phyloP scores from a whole-genome alignment of 495 filamentous ascomycete species.

The Penicillium angulare region DNA sequence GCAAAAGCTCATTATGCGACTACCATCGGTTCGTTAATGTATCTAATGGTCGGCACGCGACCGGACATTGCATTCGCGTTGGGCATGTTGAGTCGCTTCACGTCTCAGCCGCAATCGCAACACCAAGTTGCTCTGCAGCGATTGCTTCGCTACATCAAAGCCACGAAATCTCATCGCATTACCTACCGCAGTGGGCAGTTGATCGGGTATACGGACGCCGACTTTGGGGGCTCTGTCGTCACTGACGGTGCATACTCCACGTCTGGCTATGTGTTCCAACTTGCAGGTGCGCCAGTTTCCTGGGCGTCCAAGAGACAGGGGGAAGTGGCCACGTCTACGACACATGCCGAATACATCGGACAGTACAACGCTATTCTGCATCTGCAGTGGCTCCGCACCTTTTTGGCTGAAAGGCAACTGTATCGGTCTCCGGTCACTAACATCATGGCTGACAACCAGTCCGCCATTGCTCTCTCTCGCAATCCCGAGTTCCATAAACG shows the following conservation, averaged over 20 bases:
- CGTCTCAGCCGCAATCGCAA: slow-evolving; percentile 6
- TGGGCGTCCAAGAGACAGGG: slow-evolving; percentile 16
- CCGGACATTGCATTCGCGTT: slow-evolving; percentile 8
- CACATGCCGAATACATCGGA: slow-evolving; percentile 16
- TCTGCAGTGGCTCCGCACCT: slow-evolving; percentile 14
- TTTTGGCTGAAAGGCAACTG: slow-evolving; percentile 10
- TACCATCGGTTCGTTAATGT: slow-evolving; percentile 7
- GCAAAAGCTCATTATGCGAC: slow-evolving; percentile 7
- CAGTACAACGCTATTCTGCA: slow-evolving; percentile 14
- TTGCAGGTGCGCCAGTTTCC: slow-evolving; percentile 12
- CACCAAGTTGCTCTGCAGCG: slow-evolving; percentile 7
- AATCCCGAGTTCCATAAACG: slow-evolving; percentile 18
- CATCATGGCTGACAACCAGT: slow-evolving; percentile 17
- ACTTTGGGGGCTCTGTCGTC: slow-evolving; percentile 10
- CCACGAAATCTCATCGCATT: slow-evolving; percentile 4
- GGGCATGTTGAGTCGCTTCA: slow-evolving; percentile 12
- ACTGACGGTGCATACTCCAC: slow-evolving; percentile 10
- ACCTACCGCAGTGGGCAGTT: slow-evolving; percentile 6
- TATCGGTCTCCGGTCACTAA: slow-evolving; percentile 14
- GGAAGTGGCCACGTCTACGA: slow-evolving; percentile 16
- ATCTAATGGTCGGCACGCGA: slow-evolving; percentile 4
- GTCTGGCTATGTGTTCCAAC: slow-evolving; percentile 11
- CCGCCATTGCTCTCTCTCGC: slow-evolving; percentile 12
- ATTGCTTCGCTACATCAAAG: slow-evolving; percentile 7
- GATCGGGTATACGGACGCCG: slow-evolving; percentile 8